Evolutionary conservation across 768 basidiomycete genomes (phyloP), one percentile per base, ranked within the genome.

Genomic region (Clitopilus passeckerianus): DNA sequence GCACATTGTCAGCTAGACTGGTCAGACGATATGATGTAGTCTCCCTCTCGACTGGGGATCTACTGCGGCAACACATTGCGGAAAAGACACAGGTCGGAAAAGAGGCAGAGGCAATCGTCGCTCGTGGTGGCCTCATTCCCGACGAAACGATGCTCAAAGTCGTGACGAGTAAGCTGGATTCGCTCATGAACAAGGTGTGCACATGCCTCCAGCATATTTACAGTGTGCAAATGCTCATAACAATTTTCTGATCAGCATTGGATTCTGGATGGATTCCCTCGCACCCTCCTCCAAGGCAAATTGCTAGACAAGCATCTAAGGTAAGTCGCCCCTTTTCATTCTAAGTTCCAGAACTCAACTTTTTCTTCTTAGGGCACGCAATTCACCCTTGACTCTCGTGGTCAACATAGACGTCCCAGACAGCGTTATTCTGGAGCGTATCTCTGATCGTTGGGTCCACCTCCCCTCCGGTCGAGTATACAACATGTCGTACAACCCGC

Each of bases 211-310:
- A 23, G 34, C 14, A 46, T 20, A 53, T 6, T 18, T 34, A 2
- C 10, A 7, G 8, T 57, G 14, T 50, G 18, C 44, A 34, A 12
- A 3, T 44, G 22, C 57, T 50, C 24, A 50, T 30, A 33, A 16
- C 50, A 16, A 35, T 15, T 44, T 22, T 50, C 44, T 61, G 54
- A 59, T 7, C 61, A 94, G 90, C 87, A 91, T 67, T 95, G 94
- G 94, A 89, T 96, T 63, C 71, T 95, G 46, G 95, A 96, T 64
- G 95, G 95, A 27, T 95, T 96, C 67, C 95, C 95, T 56, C 86
- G 94, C 35, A 96, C 93, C 10, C 74, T 93, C 1, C 84, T 80
- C n/a, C 94, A 96, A 71, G 93, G 89, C 2, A 77, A 85, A 69
- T 77, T 93, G 50, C 79, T 96, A 8, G 90, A 95, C 73, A 75